Percentiles rank a stretch among this genome's conserved stretches.
These are phyloP conservation scores for Verticillium albo-atrum DNA, from an alignment of 2,329 filamentous ascomycete genomes.

Conservation along the genomic window DNA sequence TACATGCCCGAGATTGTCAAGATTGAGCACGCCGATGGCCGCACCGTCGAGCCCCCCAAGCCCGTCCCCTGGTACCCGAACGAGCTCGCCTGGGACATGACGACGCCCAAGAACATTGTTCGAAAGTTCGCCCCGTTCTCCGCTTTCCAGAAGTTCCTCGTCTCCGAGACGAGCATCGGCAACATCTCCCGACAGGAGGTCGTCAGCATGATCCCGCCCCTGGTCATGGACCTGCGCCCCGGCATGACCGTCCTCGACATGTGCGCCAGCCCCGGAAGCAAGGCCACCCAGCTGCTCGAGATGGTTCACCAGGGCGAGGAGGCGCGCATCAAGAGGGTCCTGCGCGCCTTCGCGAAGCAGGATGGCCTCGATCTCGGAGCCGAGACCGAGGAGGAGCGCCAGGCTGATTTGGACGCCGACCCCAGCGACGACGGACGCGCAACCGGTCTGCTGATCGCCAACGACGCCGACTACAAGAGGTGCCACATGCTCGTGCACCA, in stretches of 20 bases:
- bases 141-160: constrained; percentile 94
- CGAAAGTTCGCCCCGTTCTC: constrained; percentile 92
- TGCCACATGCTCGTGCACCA: constrained; percentile 97
- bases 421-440: constrained; percentile 75
- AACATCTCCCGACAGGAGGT: constrained; percentile 98
- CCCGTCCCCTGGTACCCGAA: constrained; percentile 92
- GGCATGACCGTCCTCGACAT: constrained; percentile 93
- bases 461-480: constrained; percentile 94
- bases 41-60: constrained; percentile 74
- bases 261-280: constrained; percentile 95
- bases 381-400: constrained; percentile 42
- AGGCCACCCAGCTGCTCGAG: constrained; percentile 91
- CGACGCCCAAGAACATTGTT: constrained; percentile 92
- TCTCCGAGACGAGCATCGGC: constrained; percentile 93
- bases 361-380: constrained; percentile 49
- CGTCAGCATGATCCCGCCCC: constrained; percentile 97
- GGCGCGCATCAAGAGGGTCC: constrained; percentile 69
- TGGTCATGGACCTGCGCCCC: constrained; percentile 85
- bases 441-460: constrained; percentile 89
- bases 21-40: constrained; percentile 78
- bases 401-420: constrained; percentile 53
- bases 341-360: constrained; percentile 58
- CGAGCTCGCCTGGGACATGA: constrained; percentile 95
- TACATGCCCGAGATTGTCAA: constrained; percentile 88
- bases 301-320: constrained; percentile 93